These are phyloP conservation scores for Dioscorea alata DNA, from an alignment of 106 monocot species.

Conservation along the genomic window DNA sequence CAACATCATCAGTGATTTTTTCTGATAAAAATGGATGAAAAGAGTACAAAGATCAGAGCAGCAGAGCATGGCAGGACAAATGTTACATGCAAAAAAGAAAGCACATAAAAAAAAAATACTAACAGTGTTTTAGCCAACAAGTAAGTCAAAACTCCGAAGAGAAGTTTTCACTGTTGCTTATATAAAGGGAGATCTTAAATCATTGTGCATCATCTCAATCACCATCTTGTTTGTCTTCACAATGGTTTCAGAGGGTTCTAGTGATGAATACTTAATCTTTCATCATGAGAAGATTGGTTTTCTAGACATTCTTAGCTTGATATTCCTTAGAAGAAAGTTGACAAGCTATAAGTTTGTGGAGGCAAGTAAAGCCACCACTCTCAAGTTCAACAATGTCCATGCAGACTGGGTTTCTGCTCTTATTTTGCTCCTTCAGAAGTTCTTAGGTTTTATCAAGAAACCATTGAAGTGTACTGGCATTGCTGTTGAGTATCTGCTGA, in stretches of 20 bases:
- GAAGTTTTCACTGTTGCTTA: not conserved
- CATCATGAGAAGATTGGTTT: conserved; percentile 4
- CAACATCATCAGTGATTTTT: too few species aligned
- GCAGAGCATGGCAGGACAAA: too few species aligned
- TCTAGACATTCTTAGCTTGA: conserved; percentile 4
- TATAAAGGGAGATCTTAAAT: not conserved
- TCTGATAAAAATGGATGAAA: too few species aligned
- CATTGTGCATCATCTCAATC: not conserved
- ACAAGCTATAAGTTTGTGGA: conserved; percentile 10
- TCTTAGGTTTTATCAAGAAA: not conserved
- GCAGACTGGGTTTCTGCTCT: conserved; percentile 3
- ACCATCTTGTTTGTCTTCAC: not conserved
- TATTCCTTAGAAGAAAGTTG: conserved; percentile 2
- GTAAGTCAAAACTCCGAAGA: not conserved
- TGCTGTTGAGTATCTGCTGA: conserved; percentile 5
- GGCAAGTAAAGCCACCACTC: not conserved
- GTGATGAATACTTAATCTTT: not conserved
- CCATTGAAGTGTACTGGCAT: not conserved
- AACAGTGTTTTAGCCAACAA: not conserved
- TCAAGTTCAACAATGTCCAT: not conserved
- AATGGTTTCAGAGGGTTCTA: conserved; percentile 6
- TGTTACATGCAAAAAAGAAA: too few species aligned
- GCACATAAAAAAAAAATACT: not conserved
- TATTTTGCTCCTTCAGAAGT: conserved; percentile 2
- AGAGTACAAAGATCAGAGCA: too few species aligned